Conservation (phyloP, 2,329 filamentous ascomycete species). For the Aspergillus piperis region DNA sequence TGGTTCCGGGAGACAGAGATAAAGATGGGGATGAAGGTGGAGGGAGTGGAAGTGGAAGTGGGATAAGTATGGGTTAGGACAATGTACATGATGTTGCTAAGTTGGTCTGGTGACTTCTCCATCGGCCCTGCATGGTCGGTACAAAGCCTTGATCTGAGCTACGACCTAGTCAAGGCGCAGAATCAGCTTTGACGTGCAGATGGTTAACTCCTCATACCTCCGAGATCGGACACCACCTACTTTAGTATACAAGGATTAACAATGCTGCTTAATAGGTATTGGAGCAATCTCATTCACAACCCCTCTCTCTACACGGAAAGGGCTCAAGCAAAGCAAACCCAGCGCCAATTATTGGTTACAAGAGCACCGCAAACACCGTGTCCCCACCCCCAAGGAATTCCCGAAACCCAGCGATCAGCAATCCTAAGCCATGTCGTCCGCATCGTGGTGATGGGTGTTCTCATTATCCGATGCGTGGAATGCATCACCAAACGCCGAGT, state of each 20-base stretch:
- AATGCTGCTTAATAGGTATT: not conserved
- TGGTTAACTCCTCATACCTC: too few species aligned
- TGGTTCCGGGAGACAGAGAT: not conserved
- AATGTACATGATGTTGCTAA: too few species aligned
- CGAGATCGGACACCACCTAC: too few species aligned
- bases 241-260: too few species aligned
- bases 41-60: too few species aligned
- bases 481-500: slow-evolving; percentile 81
- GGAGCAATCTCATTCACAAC: not conserved
- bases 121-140: too few species aligned
- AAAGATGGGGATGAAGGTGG: too few species aligned
- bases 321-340: slow-evolving; percentile 7
- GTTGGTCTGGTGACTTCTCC: too few species aligned
- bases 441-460: slow-evolving; percentile 42
- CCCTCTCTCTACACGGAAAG: not conserved
- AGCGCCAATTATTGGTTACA: slow-evolving; percentile 16
- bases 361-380: slow-evolving; percentile 21
- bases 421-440: slow-evolving; percentile 42
- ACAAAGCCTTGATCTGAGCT: too few species aligned
- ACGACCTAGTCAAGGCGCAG: too few species aligned
- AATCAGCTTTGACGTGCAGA: too few species aligned
- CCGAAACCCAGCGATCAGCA: slow-evolving; percentile 9
- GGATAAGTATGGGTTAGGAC: too few species aligned
- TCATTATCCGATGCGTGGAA: slow-evolving; percentile 64
- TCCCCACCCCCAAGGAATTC: slow-evolving; percentile 19